Conservation (phyloP, 257 asterid genomes). For the Solanum paucissectum region DNA sequence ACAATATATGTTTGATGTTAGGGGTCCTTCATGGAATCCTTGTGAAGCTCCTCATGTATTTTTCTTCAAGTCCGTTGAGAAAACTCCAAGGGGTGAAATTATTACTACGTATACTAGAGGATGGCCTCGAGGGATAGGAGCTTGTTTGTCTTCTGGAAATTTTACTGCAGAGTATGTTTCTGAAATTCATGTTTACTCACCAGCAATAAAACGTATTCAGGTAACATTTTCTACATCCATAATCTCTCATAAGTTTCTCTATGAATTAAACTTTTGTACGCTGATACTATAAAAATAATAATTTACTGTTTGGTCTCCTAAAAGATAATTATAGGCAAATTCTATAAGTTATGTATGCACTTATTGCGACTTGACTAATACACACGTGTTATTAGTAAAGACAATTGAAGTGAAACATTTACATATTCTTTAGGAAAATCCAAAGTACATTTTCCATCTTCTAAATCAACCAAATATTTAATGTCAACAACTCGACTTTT, state of each 20-base stretch:
- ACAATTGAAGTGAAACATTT: background rate
- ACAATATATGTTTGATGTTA: conserved; percentile 25
- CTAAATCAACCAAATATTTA: too few species aligned
- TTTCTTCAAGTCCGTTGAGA: conserved; percentile 21
- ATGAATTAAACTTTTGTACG: too few species aligned
- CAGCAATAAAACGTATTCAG: background rate
- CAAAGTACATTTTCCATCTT: too few species aligned
- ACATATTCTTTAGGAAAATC: too few species aligned
- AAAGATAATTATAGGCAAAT: background rate
- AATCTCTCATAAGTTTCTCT: background rate
- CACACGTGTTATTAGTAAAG: background rate
- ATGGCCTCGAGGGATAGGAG: conserved; percentile 12
- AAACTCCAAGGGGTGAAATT: background rate
- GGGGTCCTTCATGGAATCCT: conserved; percentile 17
- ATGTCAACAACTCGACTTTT: background rate
- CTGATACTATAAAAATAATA: too few species aligned
- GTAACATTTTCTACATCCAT: background rate
- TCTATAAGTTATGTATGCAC: background rate
- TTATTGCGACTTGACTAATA: background rate
- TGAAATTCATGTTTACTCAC: conserved; percentile 6
- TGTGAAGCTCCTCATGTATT: conserved; percentile 39
- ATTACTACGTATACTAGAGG: conserved; percentile 17
- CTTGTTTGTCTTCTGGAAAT: conserved; percentile 1
- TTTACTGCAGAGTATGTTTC: conserved; percentile 8
- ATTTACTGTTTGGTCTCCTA: background rate